Percentiles rank a stretch among this genome's conserved stretches.
phyloP scores from a whole-genome alignment of 2,329 filamentous ascomycete species.

The Pseudocercospora cruenta region DNA sequence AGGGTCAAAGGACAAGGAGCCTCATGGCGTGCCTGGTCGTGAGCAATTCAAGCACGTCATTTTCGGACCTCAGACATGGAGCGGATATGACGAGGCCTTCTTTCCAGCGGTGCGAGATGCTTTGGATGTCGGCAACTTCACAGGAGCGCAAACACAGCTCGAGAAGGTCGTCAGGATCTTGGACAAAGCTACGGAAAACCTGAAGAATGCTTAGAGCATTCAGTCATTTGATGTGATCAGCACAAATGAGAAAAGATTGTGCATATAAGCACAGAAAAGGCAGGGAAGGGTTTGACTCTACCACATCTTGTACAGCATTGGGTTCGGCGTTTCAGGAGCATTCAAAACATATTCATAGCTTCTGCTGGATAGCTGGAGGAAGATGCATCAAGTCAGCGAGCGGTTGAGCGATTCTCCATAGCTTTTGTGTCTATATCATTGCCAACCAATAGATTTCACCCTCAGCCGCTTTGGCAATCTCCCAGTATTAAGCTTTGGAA shows the following conservation, averaged over 20 bases:
- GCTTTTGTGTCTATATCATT: not conserved
- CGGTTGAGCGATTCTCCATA: not conserved
- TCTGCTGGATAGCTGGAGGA: not conserved
- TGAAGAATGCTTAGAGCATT: constrained; percentile 35
- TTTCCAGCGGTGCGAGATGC: constrained; percentile 88
- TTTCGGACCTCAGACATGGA: constrained; percentile 81
- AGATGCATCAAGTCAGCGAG: not conserved
- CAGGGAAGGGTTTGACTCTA: not conserved
- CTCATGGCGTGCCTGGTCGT: constrained; percentile 67
- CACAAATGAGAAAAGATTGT: not conserved
- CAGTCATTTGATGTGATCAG: not conserved
- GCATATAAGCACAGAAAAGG: not conserved
- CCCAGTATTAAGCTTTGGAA: not conserved
- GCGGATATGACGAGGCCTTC: constrained; percentile 66
- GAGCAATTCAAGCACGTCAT: constrained; percentile 94
- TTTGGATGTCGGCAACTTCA: constrained; percentile 72
- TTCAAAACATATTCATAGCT: not conserved
- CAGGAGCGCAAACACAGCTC: constrained; percentile 67
- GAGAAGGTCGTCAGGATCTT: constrained; percentile 73
- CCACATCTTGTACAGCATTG: not conserved
- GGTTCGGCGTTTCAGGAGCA: not conserved
- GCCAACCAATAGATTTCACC: too few relatives aligned
- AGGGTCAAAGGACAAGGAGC: constrained; percentile 17
- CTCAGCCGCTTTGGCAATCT: not conserved
- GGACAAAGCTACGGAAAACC: constrained; percentile 59